These are phyloP conservation scores for Lepraria neglecta DNA, from an alignment of 495 filamentous ascomycete genomes.

Conservation along the genomic window DNA sequence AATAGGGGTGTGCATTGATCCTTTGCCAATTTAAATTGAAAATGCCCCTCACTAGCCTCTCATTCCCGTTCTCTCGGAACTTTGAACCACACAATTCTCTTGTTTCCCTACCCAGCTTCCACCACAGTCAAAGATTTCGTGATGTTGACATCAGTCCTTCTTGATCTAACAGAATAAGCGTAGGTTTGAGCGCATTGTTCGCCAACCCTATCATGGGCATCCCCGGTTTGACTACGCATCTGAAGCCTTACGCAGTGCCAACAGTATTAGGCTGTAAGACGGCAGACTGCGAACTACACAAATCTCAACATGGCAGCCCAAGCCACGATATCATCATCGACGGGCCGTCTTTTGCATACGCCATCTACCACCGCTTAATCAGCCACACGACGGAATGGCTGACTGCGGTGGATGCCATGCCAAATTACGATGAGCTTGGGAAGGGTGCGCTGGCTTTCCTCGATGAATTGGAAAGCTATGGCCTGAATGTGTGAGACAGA, in stretches of 20 bases:
- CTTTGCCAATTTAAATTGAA: too few species aligned
- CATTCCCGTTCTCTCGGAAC: too few species aligned
- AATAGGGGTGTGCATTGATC: too few species aligned
- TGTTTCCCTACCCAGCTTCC: too few species aligned
- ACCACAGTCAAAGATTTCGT: too few species aligned
- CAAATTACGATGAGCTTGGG: conserved; percentile 57
- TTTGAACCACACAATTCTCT: too few species aligned
- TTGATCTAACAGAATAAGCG: too few species aligned
- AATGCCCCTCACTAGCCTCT: too few species aligned
- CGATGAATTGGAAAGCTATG: conserved; percentile 42
- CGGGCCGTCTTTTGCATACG: conserved; percentile 68
- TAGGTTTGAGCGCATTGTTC: too few species aligned
- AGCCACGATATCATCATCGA: conserved; percentile 54
- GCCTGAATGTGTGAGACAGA: conserved; percentile 53
- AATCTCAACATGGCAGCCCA: conserved; percentile 25
- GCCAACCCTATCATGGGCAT: conserved; percentile 57
- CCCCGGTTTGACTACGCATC: conserved; percentile 50
- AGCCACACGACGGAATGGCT: conserved; percentile 30
- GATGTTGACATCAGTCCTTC: too few species aligned
- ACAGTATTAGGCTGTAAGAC: conserved; percentile 36
- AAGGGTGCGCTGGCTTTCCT: conserved; percentile 56
- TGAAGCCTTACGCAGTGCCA: conserved; percentile 52
- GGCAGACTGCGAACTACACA: conserved; percentile 3
- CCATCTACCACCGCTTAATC: conserved; percentile 54
- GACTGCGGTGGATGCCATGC: conserved; percentile 47